Percentiles rank a stretch among this genome's conserved stretches.
Conservation (phyloP, 148 eudicot species). For the Rhododendron henanense region DNA sequence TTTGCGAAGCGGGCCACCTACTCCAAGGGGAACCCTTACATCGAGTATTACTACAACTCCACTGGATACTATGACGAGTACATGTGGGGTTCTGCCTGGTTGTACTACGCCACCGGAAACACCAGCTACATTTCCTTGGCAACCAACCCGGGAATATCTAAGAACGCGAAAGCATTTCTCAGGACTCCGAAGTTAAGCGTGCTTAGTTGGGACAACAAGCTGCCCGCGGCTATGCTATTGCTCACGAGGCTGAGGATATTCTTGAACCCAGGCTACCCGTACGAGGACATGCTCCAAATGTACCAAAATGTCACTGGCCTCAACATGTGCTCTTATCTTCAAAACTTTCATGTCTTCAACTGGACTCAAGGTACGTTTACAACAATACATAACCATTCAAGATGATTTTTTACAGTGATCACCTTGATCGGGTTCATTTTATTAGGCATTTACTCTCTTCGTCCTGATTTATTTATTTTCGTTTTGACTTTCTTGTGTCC, state of each 20-base stretch:
- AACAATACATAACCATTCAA: no score
- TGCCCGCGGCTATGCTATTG: constrained; percentile 65
- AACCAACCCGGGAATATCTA: constrained; percentile 45
- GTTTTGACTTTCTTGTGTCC: no score
- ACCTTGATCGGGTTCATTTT: no score
- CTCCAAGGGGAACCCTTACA: constrained; percentile 35
- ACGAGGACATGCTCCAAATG: constrained; percentile 51
- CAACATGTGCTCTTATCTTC: constrained; percentile 71
- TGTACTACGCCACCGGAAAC: constrained; percentile 82
- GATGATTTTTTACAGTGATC: not conserved
- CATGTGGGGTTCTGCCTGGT: constrained; percentile 79
- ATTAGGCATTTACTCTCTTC: no score
- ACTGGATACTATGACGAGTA: constrained; percentile 67
- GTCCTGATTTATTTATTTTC: no score
- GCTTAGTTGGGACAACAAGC: constrained; percentile 81
- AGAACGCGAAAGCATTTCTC: constrained; percentile 35
- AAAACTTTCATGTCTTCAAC: constrained; percentile 47
- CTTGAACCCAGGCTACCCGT: constrained; percentile 72
- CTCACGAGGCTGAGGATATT: constrained; percentile 65
- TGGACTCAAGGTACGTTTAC: constrained; percentile 52
- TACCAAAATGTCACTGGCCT: constrained; percentile 59
- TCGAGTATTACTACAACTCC: constrained; percentile 57
- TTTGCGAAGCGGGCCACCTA: constrained; percentile 26
- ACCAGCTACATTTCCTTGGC: constrained; percentile 42
- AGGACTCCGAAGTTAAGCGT: constrained; percentile 49